Conservation (phyloP, 768 basidiomycete species). For the Collybiopsis luxurians region DNA sequence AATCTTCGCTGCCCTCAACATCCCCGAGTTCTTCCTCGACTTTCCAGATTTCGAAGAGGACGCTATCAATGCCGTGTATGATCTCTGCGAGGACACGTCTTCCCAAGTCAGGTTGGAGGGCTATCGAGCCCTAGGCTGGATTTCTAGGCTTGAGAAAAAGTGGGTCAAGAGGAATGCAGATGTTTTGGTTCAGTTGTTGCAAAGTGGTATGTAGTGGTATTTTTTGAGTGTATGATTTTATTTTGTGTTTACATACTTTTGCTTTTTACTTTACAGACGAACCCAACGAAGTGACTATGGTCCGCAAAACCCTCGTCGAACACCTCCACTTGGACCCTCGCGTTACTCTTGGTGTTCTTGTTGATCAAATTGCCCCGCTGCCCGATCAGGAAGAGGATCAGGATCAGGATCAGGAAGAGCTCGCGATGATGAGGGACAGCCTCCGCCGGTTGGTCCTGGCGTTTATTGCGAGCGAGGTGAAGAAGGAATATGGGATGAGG, state of each 20-base stretch:
- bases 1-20: slow-evolving; percentile 54
- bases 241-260: too few species aligned
- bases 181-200: slow-evolving; percentile 71
- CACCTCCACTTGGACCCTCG: slow-evolving; percentile 65
- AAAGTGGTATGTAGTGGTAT: slow-evolving; percentile 57
- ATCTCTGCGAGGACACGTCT: slow-evolving; percentile 63
- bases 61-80: slow-evolving; percentile 76
- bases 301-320: slow-evolving; percentile 55
- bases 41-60: slow-evolving; percentile 73
- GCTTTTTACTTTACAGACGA: slow-evolving; percentile 65
- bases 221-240: too few species aligned
- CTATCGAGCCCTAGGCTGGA: slow-evolving; percentile 54
- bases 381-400: slow-evolving; percentile 49
- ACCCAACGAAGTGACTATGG: slow-evolving; percentile 58
- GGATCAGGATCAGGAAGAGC: slow-evolving; percentile 36
- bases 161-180: slow-evolving; percentile 73
- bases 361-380: slow-evolving; percentile 58
- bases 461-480: slow-evolving; percentile 56
- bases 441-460: slow-evolving; percentile 57
- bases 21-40: slow-evolving; percentile 59
- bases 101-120: slow-evolving; percentile 66
- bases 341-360: slow-evolving; percentile 62
- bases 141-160: slow-evolving; percentile 45
- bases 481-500: slow-evolving; percentile 35
- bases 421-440: slow-evolving; percentile 50